phyloP scores from a whole-genome alignment of 257 asterid species.

The Nicotiana noctiflora region DNA sequence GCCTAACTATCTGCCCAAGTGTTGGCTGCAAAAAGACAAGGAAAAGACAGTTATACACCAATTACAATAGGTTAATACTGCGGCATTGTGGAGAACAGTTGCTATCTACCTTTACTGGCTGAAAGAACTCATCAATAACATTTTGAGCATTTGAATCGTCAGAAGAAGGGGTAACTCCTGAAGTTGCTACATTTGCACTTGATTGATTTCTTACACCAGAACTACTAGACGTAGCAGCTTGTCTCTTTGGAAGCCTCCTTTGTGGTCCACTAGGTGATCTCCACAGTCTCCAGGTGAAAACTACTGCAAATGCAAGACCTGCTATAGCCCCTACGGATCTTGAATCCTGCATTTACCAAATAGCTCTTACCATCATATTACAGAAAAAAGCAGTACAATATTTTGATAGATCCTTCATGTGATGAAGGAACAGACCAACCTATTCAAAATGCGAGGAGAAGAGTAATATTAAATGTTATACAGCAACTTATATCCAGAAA shows the following conservation, averaged over 20 bases:
- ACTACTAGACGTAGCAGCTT: slow-evolving; percentile 41
- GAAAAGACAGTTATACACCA: not conserved
- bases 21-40: slow-evolving; percentile 53
- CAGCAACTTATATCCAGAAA: not conserved
- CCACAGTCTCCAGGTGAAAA: slow-evolving; percentile 83
- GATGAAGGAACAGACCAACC: not conserved
- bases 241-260: slow-evolving; percentile 67
- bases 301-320: slow-evolving; percentile 74
- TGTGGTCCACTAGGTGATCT: slow-evolving; percentile 62
- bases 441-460: not conserved
- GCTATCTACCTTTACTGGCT: slow-evolving; percentile 56
- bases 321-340: slow-evolving; percentile 81
- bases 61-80: not conserved
- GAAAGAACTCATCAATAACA: slow-evolving; percentile 74
- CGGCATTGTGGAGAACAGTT: not conserved
- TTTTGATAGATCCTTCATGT: not conserved
- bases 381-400: not conserved
- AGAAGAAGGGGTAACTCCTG: slow-evolving; percentile 35
- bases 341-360: slow-evolving; percentile 50
- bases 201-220: slow-evolving; percentile 41
- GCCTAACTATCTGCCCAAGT: slow-evolving; percentile 73
- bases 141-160: slow-evolving; percentile 59
- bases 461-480: not conserved
- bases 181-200: slow-evolving; percentile 29
- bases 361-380: not conserved